Evolutionary conservation across 2,329 filamentous ascomycete genomes (phyloP).

Genomic region (Orbilia quercus): DNA sequence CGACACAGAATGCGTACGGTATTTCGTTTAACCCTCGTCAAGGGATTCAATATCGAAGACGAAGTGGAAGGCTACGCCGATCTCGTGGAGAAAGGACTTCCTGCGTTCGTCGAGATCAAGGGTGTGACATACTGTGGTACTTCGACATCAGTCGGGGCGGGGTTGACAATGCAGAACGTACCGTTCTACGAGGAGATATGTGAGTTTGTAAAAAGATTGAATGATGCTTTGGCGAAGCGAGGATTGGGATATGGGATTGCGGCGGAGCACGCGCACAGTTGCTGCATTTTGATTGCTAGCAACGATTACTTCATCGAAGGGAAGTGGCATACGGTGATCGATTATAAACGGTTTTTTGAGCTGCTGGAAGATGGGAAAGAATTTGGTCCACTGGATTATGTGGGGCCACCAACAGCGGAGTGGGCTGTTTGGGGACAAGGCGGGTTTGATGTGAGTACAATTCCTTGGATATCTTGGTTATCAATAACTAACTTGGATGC

Average conservation of each 20-base stretch:
- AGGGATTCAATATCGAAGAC: conserved; percentile 97
- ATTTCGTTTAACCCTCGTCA: conserved; percentile 93
- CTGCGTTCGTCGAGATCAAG: conserved; percentile 94
- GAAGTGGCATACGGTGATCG: conserved; percentile 90
- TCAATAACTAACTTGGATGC: no score
- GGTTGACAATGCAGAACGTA: conserved; percentile 96
- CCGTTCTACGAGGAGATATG: conserved; percentile 93
- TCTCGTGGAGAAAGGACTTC: conserved; percentile 84
- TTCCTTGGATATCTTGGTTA: no score
- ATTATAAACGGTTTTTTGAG: conserved; percentile 89
- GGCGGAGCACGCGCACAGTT: conserved; percentile 94
- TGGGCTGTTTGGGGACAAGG: conserved; percentile 96
- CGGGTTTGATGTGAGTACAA: conserved; percentile 75
- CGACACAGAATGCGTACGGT: conserved; percentile 89
- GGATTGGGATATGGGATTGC: conserved; percentile 89
- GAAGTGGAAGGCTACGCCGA: conserved; percentile 90
- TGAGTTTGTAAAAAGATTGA: conserved; percentile 81
- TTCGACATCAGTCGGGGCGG: conserved; percentile 81
- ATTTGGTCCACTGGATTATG: conserved; percentile 90
- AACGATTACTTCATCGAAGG: conserved; percentile 78
- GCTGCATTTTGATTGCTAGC: conserved; percentile 87
- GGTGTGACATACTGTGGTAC: conserved; percentile 98
- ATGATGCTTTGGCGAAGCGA: conserved; percentile 74
- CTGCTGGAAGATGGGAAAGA: conserved; percentile 79
- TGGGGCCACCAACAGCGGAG: conserved; percentile 83